Conservation (phyloP, 1,139 yeast genomes). For the Kodamaea anthophila region DNA sequence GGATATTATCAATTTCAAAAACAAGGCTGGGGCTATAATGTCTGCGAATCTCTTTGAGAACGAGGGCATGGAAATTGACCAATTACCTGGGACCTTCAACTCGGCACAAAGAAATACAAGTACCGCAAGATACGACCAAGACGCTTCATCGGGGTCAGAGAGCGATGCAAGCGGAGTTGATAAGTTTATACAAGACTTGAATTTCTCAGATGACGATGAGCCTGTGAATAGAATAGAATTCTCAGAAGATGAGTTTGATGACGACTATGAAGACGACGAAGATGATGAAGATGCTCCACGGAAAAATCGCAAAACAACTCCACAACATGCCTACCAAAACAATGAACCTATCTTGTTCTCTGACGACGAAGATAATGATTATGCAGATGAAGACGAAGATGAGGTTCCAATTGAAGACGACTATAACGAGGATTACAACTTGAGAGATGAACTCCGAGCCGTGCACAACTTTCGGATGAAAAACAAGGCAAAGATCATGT, state of each 20-base stretch:
- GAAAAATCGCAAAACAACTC: slow-evolving; percentile 7
- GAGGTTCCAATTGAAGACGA: slow-evolving; percentile 27
- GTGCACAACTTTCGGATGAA: slow-evolving; percentile 55
- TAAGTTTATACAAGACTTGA: slow-evolving; percentile 12
- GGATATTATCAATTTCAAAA: too few relatives aligned
- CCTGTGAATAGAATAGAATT: slow-evolving; percentile 5
- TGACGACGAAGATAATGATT: slow-evolving; percentile 2
- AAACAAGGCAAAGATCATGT: slow-evolving; percentile 27
- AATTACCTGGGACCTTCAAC: not conserved
- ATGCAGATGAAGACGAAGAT: slow-evolving; percentile 19
- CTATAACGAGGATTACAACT: slow-evolving; percentile 40
- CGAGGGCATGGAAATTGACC: slow-evolving; percentile 1
- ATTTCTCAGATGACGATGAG: slow-evolving; percentile 8
- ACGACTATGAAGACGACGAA: slow-evolving; percentile 12
- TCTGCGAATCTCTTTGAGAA: slow-evolving; percentile 5
- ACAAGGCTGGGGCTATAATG: too few relatives aligned
- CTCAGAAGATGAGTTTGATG: slow-evolving; percentile 12
- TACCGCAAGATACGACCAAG: not conserved
- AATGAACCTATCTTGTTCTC: slow-evolving; percentile 2
- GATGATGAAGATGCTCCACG: slow-evolving; percentile 11
- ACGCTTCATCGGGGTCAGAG: slow-evolving; percentile 3
- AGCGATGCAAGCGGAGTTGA: slow-evolving; percentile 11
- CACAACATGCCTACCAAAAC: not conserved
- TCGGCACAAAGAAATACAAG: not conserved
- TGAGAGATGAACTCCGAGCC: slow-evolving; percentile 57